A percentile compares a stretch with the other conserved stretches of the same genome.
These are phyloP conservation scores for Polyplosphaeria fusca DNA, from an alignment of 495 filamentous ascomycete genomes.

Conservation along the genomic window DNA sequence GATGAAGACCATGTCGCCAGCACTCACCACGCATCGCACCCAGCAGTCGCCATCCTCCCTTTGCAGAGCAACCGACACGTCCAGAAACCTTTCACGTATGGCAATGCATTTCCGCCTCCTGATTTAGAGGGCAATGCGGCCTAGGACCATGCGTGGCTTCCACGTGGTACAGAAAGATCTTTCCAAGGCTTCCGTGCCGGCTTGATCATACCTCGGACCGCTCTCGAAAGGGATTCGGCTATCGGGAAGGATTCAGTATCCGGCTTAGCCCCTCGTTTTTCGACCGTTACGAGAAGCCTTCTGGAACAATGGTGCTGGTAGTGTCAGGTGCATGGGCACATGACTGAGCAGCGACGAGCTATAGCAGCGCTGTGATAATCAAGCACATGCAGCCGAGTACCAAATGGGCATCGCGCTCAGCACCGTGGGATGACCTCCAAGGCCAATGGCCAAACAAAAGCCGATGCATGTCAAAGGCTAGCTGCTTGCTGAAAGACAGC, in stretches of 20 bases:
- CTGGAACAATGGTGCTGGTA: constrained; percentile 3
- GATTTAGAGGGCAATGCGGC: not conserved
- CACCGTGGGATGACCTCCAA: no score
- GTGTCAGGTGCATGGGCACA: not conserved
- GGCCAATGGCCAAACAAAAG: no score
- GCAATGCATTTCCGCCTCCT: not conserved
- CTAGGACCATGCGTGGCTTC: constrained; percentile 1
- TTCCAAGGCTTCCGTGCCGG: not conserved
- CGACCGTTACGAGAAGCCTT: constrained; percentile 1
- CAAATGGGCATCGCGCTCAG: no score
- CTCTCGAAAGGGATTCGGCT: not conserved
- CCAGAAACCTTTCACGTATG: constrained; percentile 5
- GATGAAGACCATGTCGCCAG: no score
- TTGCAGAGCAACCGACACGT: no score
- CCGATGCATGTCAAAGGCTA: not conserved
- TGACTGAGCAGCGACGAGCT: not conserved
- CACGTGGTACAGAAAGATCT: constrained; percentile 15
- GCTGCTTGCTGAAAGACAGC: no score
- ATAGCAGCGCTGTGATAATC: no score
- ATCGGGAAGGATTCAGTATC: constrained; percentile 4
- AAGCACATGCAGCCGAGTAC: no score
- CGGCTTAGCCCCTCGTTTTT: not conserved
- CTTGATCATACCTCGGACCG: not conserved
- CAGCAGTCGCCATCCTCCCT: no score
- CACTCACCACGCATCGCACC: no score